phyloP scores from a whole-genome alignment of 2,329 filamentous ascomycete species.

The Penicillium sp. region DNA sequence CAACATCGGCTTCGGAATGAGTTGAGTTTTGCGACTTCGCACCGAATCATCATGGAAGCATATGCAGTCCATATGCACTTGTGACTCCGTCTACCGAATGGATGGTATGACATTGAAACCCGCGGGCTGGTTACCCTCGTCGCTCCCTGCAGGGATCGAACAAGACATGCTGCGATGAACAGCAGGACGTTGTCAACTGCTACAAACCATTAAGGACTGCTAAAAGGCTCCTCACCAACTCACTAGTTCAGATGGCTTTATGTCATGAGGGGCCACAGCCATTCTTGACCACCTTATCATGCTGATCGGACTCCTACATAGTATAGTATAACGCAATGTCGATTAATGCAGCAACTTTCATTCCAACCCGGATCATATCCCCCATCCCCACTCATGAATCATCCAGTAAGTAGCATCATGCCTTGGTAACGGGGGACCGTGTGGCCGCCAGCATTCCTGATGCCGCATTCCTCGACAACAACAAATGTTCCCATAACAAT shows the following conservation, averaged over 20 bases:
- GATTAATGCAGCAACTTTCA: neutral
- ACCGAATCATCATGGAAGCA: neutral
- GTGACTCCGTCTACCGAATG: neutral
- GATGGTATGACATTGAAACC: neutral
- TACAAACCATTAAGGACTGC: too few relatives aligned
- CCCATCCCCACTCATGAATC: neutral
- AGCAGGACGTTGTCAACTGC: too few relatives aligned
- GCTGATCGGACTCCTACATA: slow-evolving; percentile 1
- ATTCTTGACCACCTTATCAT: neutral
- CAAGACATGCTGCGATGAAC: neutral
- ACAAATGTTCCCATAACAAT: slow-evolving; percentile 32
- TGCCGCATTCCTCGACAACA: slow-evolving; percentile 28
- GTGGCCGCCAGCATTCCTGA: slow-evolving; percentile 30
- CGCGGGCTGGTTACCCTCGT: neutral
- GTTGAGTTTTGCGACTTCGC: too few relatives aligned
- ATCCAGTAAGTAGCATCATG: neutral
- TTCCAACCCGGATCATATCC: slow-evolving; percentile 1
- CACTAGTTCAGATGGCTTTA: too few relatives aligned
- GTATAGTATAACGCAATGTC: neutral
- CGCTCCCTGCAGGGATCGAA: neutral
- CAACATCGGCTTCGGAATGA: neutral
- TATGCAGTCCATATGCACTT: too few relatives aligned
- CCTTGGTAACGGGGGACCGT: slow-evolving; percentile 6
- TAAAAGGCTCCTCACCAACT: too few relatives aligned
- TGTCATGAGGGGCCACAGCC: neutral